Conservation (phyloP, 2,329 filamentous ascomycete species). For the Drechslerella dactyloides region DNA sequence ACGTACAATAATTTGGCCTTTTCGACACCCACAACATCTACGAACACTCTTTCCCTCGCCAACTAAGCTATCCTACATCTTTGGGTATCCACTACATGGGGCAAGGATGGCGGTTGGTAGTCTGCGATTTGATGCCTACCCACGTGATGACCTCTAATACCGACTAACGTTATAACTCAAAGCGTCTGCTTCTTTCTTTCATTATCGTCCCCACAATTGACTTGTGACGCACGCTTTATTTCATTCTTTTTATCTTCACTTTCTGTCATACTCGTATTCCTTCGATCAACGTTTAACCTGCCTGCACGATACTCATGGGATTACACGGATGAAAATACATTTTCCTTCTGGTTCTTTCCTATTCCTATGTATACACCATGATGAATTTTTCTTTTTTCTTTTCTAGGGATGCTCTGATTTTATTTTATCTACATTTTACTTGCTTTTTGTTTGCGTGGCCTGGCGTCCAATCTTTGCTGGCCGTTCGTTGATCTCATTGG, state of each 20-base stretch:
- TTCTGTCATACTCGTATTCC: constrained; percentile 2
- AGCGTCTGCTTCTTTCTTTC: no score
- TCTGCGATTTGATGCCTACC: neutral
- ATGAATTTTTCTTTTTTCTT: constrained; percentile 20
- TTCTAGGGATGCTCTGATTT: constrained; percentile 18
- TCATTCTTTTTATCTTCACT: neutral
- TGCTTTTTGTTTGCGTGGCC: neutral
- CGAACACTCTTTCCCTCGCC: neutral
- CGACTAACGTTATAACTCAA: neutral
- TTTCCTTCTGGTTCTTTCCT: constrained; percentile 2
- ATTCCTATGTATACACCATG: constrained; percentile 18
- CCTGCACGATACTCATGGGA: constrained; percentile 46
- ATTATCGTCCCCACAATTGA: constrained; percentile 35
- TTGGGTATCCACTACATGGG: neutral
- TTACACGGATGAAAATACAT: constrained; percentile 40
- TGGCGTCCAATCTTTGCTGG: constrained; percentile 12
- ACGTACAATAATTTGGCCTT: neutral
- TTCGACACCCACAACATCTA: no score
- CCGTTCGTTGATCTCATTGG: no score
- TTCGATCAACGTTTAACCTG: constrained; percentile 11
- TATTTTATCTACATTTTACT: neutral
- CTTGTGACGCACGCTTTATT: constrained; percentile 35
- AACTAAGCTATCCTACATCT: no score
- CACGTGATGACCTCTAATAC: neutral
- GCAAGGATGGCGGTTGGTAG: no score